Conservation (phyloP, 2,329 filamentous ascomycete species). For the Leptographium flavum region DNA sequence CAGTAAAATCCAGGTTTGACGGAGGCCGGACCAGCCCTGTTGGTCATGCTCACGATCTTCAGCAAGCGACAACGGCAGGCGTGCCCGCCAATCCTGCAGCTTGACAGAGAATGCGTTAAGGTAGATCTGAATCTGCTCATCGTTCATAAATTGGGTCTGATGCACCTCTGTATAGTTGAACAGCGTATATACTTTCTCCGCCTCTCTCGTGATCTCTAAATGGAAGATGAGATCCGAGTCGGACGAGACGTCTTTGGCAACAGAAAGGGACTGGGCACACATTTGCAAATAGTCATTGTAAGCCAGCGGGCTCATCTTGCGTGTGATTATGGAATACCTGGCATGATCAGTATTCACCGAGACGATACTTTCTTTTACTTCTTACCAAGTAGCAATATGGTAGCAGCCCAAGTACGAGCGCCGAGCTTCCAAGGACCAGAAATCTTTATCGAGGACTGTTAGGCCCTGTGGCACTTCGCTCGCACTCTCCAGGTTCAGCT, state of each 20-base stretch:
- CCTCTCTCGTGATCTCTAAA: slow-evolving; percentile 1
- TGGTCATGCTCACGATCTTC: neutral
- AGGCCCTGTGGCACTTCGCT: neutral
- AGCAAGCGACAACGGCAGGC: neutral
- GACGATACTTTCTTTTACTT: neutral
- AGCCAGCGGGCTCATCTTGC: slow-evolving; percentile 1
- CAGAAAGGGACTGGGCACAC: slow-evolving; percentile 1
- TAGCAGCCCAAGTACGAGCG: slow-evolving; percentile 4
- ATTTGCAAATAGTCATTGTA: slow-evolving; percentile 1
- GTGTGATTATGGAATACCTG: slow-evolving; percentile 2
- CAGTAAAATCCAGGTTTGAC: neutral
- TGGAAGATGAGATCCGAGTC: slow-evolving; percentile 1
- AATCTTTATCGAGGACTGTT: neutral
- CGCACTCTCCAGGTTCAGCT: slow-evolving; percentile 1
- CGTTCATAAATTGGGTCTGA: neutral
- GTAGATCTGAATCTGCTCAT: slow-evolving; percentile 4
- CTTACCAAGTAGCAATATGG: slow-evolving; percentile 3
- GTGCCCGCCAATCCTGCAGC: neutral
- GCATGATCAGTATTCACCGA: neutral
- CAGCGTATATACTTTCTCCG: slow-evolving; percentile 2
- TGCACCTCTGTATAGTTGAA: slow-evolving; percentile 3
- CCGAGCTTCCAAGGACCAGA: slow-evolving; percentile 1
- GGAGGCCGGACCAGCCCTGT: neutral
- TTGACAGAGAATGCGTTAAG: neutral
- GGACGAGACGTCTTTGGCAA: neutral